Evolutionary conservation across 1,284 basidiomycete genomes (phyloP), one percentile per base, ranked within the genome.

Genomic region (Athelia sp.): DNA sequence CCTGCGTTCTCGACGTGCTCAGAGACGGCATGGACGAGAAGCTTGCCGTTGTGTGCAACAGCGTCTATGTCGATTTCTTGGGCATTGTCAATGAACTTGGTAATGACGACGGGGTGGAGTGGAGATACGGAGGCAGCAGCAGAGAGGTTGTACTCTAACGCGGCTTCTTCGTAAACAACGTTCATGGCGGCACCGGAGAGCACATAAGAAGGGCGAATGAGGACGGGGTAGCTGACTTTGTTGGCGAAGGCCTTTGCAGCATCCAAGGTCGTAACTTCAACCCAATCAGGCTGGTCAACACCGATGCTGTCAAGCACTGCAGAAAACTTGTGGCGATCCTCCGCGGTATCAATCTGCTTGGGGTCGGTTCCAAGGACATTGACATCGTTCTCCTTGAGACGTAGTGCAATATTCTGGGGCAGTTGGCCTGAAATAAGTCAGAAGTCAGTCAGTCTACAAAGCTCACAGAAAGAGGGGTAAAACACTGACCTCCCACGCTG

Each of bases 141-240:
- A 14, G 93, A 94, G 43, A 99, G 82, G 62, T 93, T 93, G 72
- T 97, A 87, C 59, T 96, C 88, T 43, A 99, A 78, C 9, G 84
- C 76, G 15, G 87, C 79, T 67, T 96, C 93, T 67, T 97, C 93
- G 69, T 90, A 91, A 29, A 99, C 94, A 47, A 99, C 95, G 70
- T 98, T 99, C 97, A 99, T 99, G 17, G 97, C 97, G 32, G 97
- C 96, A 53, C 97, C 97, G 10, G 95, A 99, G 34, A 99, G 83
- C 44, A 99, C 97, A 69, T 99, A 99, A 0, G 94, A 97, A 8
- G 95, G 95, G 47, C 94, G 90, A 60, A 98, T 93, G 48, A 98
- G 84, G 53, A 98, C 93, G 15, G 95, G 95, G 69, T 97, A 97
- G 49, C 90, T 91, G 46, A 60, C 97, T 60, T 83, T 82, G 60